A percentile compares a stretch with the other conserved stretches of the same genome.
phyloP scores from a whole-genome alignment of 352 stramenopile genomes.

The Albugo laibachii region DNA sequence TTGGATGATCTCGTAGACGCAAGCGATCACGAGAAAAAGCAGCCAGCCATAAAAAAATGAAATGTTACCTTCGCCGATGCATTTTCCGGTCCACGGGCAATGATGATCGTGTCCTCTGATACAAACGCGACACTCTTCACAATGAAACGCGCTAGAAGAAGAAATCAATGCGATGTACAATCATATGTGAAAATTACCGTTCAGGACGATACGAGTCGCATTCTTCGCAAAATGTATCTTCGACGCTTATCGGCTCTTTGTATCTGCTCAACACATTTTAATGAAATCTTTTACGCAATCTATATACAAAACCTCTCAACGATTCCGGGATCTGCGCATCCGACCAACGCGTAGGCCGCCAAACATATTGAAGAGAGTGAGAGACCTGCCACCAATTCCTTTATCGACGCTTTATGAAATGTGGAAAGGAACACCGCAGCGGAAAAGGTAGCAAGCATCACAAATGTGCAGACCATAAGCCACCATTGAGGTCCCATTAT shows the following conservation, averaged over 20 bases:
- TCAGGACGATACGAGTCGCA: constrained; percentile 57
- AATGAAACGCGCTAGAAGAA: constrained; percentile 42
- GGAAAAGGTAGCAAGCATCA: constrained; percentile 21
- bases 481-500: constrained; percentile 63
- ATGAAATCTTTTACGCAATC: not conserved
- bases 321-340: constrained; percentile 52
- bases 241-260: constrained; percentile 10
- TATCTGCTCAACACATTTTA: not conserved
- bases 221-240: constrained; percentile 61
- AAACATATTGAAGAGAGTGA: constrained; percentile 34
- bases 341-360: constrained; percentile 47
- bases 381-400: constrained; percentile 27
- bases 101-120: constrained; percentile 58
- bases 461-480: constrained; percentile 42
- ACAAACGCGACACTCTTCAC: constrained; percentile 74
- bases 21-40: constrained; percentile 64
- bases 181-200: constrained; percentile 15
- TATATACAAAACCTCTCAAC: constrained; percentile 17
- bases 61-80: constrained; percentile 19
- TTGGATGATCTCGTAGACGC: constrained; percentile 77
- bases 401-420: constrained; percentile 14
- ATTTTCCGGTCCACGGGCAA: constrained; percentile 23
- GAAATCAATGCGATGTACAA: not conserved
- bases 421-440: constrained; percentile 31
- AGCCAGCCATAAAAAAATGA: constrained; percentile 27